phyloP scores from a whole-genome alignment of 1,139 yeast genomes.

The Candida tetrigidarum region DNA sequence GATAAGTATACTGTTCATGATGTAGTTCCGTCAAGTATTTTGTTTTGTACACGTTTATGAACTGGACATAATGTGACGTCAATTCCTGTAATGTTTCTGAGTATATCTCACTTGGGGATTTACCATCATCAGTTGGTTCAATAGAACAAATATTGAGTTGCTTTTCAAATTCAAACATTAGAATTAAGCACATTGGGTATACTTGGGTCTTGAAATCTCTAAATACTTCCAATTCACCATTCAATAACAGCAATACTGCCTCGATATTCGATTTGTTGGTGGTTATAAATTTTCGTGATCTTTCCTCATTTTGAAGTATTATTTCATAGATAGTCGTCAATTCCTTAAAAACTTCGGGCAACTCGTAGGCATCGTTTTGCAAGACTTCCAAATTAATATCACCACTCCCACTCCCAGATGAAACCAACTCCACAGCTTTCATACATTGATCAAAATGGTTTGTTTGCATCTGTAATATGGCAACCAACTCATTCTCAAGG shows the following conservation, averaged over 20 bases:
- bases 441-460: slow-evolving; percentile 82
- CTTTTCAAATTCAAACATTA: slow-evolving; percentile 24
- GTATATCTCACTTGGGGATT: slow-evolving; percentile 27
- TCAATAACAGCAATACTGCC: slow-evolving; percentile 17
- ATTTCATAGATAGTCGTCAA: slow-evolving; percentile 41
- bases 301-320: slow-evolving; percentile 37
- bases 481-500: slow-evolving; percentile 73
- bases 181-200: slow-evolving; percentile 30
- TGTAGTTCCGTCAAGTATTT: slow-evolving; percentile 44
- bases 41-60: slow-evolving; percentile 36
- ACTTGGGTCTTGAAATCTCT: slow-evolving; percentile 28
- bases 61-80: slow-evolving; percentile 41
- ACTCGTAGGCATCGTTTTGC: slow-evolving; percentile 37
- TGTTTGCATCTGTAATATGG: slow-evolving; percentile 70
- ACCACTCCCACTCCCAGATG: slow-evolving; percentile 6
- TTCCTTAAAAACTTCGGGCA: slow-evolving; percentile 35
- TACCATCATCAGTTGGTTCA: slow-evolving; percentile 12
- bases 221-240: slow-evolving; percentile 23
- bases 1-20: slow-evolving; percentile 45
- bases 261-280: slow-evolving; percentile 24
- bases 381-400: slow-evolving; percentile 35
- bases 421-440: slow-evolving; percentile 33
- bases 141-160: slow-evolving; percentile 21
- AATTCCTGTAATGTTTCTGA: slow-evolving; percentile 34
- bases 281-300: slow-evolving; percentile 32